Evolutionary conservation across 352 stramenopile species (phyloP), one percentile per base, ranked within the genome.

Genomic region (Globisporangium abappressorium): DNA sequence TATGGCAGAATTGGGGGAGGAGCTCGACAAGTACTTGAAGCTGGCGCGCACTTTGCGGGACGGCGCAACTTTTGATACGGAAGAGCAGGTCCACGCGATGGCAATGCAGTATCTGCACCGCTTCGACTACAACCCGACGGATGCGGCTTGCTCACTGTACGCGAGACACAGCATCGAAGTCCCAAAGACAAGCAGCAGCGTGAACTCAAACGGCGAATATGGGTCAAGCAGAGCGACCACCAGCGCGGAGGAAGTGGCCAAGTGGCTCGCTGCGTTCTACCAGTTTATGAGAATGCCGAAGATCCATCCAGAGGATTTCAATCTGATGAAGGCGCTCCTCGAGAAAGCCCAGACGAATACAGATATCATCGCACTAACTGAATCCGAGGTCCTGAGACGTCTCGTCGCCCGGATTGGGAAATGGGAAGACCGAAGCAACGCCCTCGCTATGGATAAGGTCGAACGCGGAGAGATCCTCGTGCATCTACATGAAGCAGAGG

Each of bases 21-120:
- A 93, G 51, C 68, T 96, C 36, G 83, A 92, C 51, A 90, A 90
- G 58, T 96, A 95, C 67, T 58, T 96, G 57, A 85, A 87, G 72
- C 73, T 96, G 56, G 89, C 85, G 61, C 69, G 79, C 20, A 85
- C 85, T 24, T 64, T 96, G 47, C 73, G 85, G n/a, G 84, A 92
- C 65, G 87, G 86, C 34, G 80, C 83, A 24, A 93, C 85, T 57
- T 92, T 93, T 70, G 89, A 94, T 63, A 89, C 84, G 5, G 74
- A 89, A 15, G 85, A 96, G 68, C 85, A 94, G 56, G 78, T 94
- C 56, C 74, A 64, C 36, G 78, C 82, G 18, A 74, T 92, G 28
- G 89, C 89, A 22, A 69, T 96, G 20, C 77, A 95, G 67, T 79
- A 90, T 55, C 74, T 96, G 24, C 89, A 96, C 63, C 81, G 83